A percentile compares a stretch with the other conserved stretches of the same genome.
These are phyloP conservation scores for Penicillium janthinellum DNA, from an alignment of 2,329 filamentous ascomycete species.

Conservation along the genomic window DNA sequence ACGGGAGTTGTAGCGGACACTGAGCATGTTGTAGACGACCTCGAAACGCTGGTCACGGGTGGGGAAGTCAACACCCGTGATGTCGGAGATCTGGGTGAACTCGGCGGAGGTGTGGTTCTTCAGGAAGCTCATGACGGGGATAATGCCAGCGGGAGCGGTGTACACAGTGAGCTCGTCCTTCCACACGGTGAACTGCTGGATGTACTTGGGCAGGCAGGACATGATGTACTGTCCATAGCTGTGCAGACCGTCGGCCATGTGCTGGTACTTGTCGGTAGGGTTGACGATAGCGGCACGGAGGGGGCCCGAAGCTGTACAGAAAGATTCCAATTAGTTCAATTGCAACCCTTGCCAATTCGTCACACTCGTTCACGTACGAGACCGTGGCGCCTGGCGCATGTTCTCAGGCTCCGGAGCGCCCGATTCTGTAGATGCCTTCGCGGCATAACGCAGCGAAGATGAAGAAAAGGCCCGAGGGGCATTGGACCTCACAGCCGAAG, in stretches of 20 bases:
- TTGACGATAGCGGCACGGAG: constrained; percentile 82
- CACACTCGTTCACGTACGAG: constrained; percentile 43
- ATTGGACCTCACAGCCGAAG: constrained; percentile 38
- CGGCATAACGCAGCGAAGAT: constrained; percentile 43
- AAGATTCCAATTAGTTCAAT: constrained; percentile 21
- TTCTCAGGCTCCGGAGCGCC: constrained; percentile 66
- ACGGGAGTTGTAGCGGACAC: constrained; percentile 91
- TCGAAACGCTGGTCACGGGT: constrained; percentile 96
- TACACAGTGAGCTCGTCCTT: constrained; percentile 98
- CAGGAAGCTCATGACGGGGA: constrained; percentile 91
- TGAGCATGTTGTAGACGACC: constrained; percentile 95
- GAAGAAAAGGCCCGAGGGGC: constrained; percentile 43
- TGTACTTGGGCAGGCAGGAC: constrained; percentile 94
- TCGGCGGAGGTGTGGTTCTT: constrained; percentile 98
- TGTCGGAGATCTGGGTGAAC: constrained; percentile 88
- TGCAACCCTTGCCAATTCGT: constrained; percentile 2
- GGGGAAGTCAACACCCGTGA: constrained; percentile 94
- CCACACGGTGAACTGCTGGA: constrained; percentile 99
- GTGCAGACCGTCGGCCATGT: constrained; percentile 85
- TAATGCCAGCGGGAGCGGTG: constrained; percentile 82
- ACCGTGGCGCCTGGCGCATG: constrained; percentile 63
- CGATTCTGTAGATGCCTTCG: constrained; percentile 54
- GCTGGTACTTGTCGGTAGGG: constrained; percentile 87
- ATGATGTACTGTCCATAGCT: constrained; percentile 96
- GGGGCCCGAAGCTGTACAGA: constrained; percentile 53